Percentiles rank a stretch among this genome's conserved stretches.
Conservation (phyloP, 2,329 filamentous ascomycete species). For the Fusarium sp. region DNA sequence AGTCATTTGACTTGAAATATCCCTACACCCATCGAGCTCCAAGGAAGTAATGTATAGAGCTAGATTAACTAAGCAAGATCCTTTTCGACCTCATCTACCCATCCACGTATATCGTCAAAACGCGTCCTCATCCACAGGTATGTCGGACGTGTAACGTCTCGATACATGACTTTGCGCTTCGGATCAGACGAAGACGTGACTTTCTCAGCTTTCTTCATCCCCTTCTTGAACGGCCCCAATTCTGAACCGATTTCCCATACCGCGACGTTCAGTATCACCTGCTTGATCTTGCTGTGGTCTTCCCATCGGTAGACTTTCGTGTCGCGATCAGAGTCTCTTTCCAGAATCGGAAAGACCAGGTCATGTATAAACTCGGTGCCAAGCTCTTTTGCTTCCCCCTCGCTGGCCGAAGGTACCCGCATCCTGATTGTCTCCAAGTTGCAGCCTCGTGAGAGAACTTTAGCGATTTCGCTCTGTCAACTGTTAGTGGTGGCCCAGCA, state of each 20-base stretch:
- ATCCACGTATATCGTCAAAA: background rate
- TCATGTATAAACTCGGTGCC: background rate
- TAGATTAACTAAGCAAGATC: background rate
- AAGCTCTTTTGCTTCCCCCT: background rate
- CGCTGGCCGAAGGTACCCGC: background rate
- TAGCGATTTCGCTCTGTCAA: constrained; percentile 20
- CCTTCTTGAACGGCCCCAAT: constrained; percentile 12
- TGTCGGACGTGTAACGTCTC: background rate
- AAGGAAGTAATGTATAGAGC: no score
- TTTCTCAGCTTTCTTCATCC: constrained; percentile 8
- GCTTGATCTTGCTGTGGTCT: constrained; percentile 18
- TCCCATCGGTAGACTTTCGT: constrained; percentile 19
- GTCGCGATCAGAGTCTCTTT: background rate
- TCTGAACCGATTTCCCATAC: constrained; percentile 23
- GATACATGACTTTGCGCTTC: constrained; percentile 7
- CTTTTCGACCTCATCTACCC: constrained; percentile 14
- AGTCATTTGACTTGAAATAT: no score
- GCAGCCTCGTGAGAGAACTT: background rate
- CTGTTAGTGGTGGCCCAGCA: background rate
- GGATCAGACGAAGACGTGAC: background rate
- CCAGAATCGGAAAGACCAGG: constrained; percentile 9
- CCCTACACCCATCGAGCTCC: no score
- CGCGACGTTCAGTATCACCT: background rate
- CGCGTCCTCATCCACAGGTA: background rate
- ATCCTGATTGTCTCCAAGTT: constrained; percentile 13